These are phyloP conservation scores for Schwanniomyces occidentalis DNA, from an alignment of 805 yeast genomes.

Conservation along the genomic window DNA sequence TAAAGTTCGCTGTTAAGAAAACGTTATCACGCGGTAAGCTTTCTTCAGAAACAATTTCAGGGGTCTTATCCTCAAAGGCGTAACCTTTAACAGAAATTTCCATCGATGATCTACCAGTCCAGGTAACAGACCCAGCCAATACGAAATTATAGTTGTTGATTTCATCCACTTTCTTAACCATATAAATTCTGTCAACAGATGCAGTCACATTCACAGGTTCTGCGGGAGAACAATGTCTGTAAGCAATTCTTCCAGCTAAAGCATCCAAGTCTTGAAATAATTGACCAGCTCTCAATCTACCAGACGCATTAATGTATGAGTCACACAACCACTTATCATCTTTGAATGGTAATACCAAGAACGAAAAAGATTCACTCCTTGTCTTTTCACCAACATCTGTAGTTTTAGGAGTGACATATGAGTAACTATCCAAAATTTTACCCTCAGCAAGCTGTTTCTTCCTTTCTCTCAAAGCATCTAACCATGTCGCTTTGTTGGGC, in stretches of 20 bases:
- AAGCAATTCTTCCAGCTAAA: constrained; percentile 90
- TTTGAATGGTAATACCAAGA: constrained; percentile 74
- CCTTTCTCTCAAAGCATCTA: constrained; percentile 77
- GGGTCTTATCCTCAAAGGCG: constrained; percentile 60
- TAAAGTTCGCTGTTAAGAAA: constrained; percentile 85
- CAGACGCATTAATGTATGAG: constrained; percentile 84
- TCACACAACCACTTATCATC: constrained; percentile 82
- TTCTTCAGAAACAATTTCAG: constrained; percentile 53
- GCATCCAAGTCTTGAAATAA: constrained; percentile 93
- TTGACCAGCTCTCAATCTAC: constrained; percentile 91
- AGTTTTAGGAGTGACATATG: constrained; percentile 71
- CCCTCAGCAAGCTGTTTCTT: constrained; percentile 71
- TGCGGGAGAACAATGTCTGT: constrained; percentile 91
- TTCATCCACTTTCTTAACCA: constrained; percentile 81
- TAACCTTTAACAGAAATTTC: constrained; percentile 91
- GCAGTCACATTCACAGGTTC: constrained; percentile 96
- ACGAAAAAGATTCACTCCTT: constrained; percentile 74
- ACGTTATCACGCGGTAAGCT: constrained; percentile 65
- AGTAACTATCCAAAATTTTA: constrained; percentile 65
- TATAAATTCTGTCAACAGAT: constrained; percentile 85
- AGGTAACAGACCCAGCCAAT: constrained; percentile 86
- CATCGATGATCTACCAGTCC: constrained; percentile 96
- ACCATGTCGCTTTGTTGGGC: constrained; percentile 71
- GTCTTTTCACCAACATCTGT: constrained; percentile 72
- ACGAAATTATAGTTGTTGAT: constrained; percentile 73